Evolutionary conservation across 202 grass and related monocot species (phyloP).

Genomic region (Saccharum hybrid): DNA sequence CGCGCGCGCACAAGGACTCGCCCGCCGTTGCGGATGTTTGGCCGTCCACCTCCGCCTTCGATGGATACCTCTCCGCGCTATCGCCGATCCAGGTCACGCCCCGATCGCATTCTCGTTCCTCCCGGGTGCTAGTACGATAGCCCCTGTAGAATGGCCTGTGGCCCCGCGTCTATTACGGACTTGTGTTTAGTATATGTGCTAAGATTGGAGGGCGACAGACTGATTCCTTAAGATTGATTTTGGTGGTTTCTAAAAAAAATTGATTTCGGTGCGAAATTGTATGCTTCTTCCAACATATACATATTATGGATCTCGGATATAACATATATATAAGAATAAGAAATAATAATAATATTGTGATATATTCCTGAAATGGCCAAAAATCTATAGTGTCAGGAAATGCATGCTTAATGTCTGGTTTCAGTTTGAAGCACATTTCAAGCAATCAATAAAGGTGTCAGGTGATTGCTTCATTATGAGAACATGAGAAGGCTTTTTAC

Average conservation of each 20-base stretch:
- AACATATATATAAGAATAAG: background rate
- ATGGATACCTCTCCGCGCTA: slow-evolving; percentile 85
- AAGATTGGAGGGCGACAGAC: slow-evolving; percentile 9
- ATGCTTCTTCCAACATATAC: background rate
- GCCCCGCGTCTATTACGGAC: background rate
- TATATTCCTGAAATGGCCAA: background rate
- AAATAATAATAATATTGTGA: background rate
- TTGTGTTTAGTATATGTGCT: background rate
- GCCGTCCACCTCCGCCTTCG: slow-evolving; percentile 95
- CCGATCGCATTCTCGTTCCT: slow-evolving; percentile 11
- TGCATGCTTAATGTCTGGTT: background rate
- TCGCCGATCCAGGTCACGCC: slow-evolving; percentile 84
- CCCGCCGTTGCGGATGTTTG: slow-evolving; percentile 82
- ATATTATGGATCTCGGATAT: background rate
- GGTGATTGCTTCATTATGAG: background rate
- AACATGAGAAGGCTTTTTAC: slow-evolving; percentile 19
- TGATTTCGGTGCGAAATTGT: background rate
- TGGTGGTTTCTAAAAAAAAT: background rate
- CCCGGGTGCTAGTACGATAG: background rate
- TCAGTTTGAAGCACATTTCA: slow-evolving; percentile 9
- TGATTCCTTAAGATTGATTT: background rate
- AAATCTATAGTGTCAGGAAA: background rate
- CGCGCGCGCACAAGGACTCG: slow-evolving; percentile 85
- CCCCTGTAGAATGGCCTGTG: background rate
- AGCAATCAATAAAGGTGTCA: slow-evolving; percentile 3